Evolutionary conservation across 106 monocot species (phyloP).

Genomic region (Triglochin maritima): DNA sequence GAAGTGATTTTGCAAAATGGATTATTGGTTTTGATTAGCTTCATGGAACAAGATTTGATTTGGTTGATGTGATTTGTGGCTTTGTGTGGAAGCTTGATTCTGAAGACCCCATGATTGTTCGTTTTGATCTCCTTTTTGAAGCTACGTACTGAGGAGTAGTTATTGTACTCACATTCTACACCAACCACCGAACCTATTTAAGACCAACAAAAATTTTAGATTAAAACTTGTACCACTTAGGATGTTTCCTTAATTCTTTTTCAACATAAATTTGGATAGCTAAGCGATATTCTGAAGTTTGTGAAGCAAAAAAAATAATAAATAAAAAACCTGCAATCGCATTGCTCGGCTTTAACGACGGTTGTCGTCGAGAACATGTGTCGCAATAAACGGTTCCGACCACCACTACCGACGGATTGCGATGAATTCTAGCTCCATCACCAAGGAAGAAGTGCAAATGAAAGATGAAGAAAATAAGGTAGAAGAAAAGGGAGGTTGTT

Average conservation of each 20-base stretch:
- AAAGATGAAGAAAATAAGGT: too few species aligned
- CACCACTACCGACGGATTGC: slow-evolving; percentile 15
- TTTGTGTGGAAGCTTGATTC: slow-evolving; percentile 13
- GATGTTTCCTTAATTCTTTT: too few species aligned
- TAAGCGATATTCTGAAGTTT: not conserved
- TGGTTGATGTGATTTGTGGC: slow-evolving; percentile 1
- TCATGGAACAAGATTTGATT: slow-evolving; percentile 36
- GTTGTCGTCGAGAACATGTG: slow-evolving; percentile 36
- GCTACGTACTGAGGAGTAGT: not conserved
- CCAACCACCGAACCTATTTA: slow-evolving; percentile 38
- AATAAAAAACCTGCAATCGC: slow-evolving; percentile 32
- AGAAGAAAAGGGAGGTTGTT: too few species aligned
- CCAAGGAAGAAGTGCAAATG: too few species aligned
- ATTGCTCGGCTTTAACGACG: slow-evolving; percentile 25
- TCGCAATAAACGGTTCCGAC: slow-evolving; percentile 53
- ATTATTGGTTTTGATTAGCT: slow-evolving; percentile 34
- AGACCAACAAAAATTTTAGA: not conserved
- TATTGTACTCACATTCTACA: slow-evolving; percentile 25
- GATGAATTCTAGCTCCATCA: too few species aligned
- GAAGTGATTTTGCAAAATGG: slow-evolving; percentile 41
- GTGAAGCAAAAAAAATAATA: not conserved
- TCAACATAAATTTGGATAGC: too few species aligned
- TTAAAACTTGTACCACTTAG: not conserved
- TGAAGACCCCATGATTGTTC: slow-evolving; percentile 29
- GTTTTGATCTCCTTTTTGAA: slow-evolving; percentile 33